These are phyloP conservation scores for Botrytis medusae DNA, from an alignment of 2,329 filamentous ascomycete species.

Conservation along the genomic window DNA sequence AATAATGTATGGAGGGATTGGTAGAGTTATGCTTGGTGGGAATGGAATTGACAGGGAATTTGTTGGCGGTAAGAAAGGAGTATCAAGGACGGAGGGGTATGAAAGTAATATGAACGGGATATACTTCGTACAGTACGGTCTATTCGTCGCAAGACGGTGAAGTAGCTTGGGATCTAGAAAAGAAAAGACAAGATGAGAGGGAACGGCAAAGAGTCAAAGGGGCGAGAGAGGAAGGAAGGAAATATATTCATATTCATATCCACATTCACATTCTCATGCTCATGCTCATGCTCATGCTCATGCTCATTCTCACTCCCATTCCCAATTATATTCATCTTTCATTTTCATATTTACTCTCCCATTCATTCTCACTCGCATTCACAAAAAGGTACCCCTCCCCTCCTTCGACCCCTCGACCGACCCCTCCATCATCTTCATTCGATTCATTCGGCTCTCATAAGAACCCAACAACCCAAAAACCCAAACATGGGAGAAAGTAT, in stretches of 20 bases:
- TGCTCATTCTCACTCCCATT: neutral
- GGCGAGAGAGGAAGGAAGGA: neutral
- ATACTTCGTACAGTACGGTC: neutral
- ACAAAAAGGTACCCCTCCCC: neutral
- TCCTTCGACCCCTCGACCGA: neutral
- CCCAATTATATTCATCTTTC: no score
- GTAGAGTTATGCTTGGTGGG: neutral
- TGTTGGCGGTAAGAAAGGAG: constrained; percentile 2
- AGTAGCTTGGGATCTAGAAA: neutral
- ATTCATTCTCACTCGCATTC: neutral
- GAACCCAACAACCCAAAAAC: neutral
- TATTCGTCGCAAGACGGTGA: neutral
- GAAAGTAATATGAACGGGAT: neutral
- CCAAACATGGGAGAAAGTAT: neutral
- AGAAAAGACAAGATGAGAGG: neutral
- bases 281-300: no score
- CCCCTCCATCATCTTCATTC: neutral
- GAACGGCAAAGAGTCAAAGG: neutral
- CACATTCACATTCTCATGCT: no score
- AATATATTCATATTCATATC: neutral
- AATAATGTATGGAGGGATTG: neutral
- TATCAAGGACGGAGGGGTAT: neutral
- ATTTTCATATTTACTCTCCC: neutral
- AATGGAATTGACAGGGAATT: neutral
- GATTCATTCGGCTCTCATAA: neutral